Base-by-base conservation (phyloP, 2,329 filamentous ascomycete species). In the Rhinocladiella mackenziei region DNA sequence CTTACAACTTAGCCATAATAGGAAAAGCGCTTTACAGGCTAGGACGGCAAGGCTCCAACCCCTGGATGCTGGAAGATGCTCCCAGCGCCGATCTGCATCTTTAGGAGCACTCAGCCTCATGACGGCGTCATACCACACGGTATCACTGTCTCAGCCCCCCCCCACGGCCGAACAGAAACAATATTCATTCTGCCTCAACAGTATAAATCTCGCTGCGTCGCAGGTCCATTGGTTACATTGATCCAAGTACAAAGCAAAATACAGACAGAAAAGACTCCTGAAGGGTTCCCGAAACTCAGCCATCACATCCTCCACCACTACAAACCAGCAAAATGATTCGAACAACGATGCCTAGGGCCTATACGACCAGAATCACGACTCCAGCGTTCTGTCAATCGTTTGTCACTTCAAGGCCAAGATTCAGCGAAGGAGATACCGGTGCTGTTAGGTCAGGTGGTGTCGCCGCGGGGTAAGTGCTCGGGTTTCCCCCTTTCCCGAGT, bases 341-440 rank as follows among this genome's bases (percentile, higher is more conserved):
- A 47, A 53, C 50, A 22, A 39, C 34, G 25, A 53, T 53, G n/a
- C 39, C 39, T n/a, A 47, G 43, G 34, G 33, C 35, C 35, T 50
- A 43, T 31, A 43, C 36, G 34, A 50, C 32, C 36, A 50, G 50
- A 18, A 53, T 53, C 43, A 17, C 22, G 29, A 53, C 50, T n/a
- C 50, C 50, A 18, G 46, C 47, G n/a, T 53, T 53, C 25, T 53
- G 50, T 29, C 50, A 53, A 30, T 50, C 50, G 19, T 53, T 47
- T 20, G 40, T 33, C 9, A 53, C 45, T 10, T 20, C 38, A 31
- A 35, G 40, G n/a, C 46, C 43, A 44, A 31, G n/a, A 25, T 28
- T 32, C 17, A 33, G 39, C 29, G 50, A 50, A 39, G 50, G 50
- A 4, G 50, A 50, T 26, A 53, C 46, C 23, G 50, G 50, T 14